These are phyloP conservation scores for Silene noctiflora DNA, from an alignment of 179 eudicot species.

Conservation along the genomic window DNA sequence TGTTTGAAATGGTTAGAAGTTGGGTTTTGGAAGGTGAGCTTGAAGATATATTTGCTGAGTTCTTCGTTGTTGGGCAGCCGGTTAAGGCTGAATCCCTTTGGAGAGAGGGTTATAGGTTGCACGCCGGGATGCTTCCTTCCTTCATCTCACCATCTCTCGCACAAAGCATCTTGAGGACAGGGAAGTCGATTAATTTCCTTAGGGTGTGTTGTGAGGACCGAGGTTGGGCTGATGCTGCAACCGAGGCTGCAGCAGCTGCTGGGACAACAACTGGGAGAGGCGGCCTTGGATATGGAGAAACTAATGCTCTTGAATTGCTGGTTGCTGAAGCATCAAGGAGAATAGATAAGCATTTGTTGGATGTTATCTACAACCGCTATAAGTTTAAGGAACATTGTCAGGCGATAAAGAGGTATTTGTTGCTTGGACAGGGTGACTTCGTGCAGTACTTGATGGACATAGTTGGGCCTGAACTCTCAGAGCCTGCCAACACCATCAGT, in stretches of 20 bases:
- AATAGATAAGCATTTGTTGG: conserved; percentile 81
- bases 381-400: conserved; percentile 94
- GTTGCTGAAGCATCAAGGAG: conserved; percentile 92
- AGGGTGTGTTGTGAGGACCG: conserved; percentile 94
- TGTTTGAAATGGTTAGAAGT: conserved; percentile 98
- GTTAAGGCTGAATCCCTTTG: conserved; percentile 93
- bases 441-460: conserved; percentile 97
- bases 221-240: conserved; percentile 95
- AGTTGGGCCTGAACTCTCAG: conserved; percentile 92
- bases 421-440: conserved; percentile 96
- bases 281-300: conserved; percentile 94
- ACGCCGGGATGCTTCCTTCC: conserved; percentile 86
- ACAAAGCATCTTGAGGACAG: conserved; percentile 77
- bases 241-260: conserved; percentile 87
- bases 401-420: conserved; percentile 89
- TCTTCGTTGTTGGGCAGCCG: conserved; percentile 79
- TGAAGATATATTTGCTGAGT: conserved; percentile 89
- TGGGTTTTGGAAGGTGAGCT: conserved; percentile 99
- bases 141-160: conserved; percentile 92
- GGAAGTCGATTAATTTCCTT: conserved; percentile 96
- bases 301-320: conserved; percentile 87
- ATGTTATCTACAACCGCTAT: conserved; percentile 65
- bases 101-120: conserved; percentile 92
- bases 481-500: conserved; percentile 92
- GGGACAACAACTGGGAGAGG: conserved; percentile 90